Evolutionary conservation across 345 rosid species (phyloP).

Genomic region (Citrus australasica): DNA sequence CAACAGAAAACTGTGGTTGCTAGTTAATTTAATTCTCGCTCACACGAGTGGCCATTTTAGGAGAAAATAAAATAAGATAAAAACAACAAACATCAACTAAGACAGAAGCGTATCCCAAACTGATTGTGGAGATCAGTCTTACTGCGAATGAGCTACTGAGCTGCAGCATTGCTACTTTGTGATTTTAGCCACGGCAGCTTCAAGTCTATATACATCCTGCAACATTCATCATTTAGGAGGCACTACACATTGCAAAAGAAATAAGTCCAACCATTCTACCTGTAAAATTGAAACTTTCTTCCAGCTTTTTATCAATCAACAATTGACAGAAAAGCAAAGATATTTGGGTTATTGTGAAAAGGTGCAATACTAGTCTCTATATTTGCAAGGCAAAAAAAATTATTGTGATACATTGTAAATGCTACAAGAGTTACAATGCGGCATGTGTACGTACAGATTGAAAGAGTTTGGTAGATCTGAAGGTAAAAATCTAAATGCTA

Average conservation of each 20-base stretch:
- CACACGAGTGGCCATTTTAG: no score
- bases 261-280: neutral
- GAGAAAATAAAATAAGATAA: neutral
- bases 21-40: no score
- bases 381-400: neutral
- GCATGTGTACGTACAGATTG: neutral
- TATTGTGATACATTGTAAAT: neutral
- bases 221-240: neutral
- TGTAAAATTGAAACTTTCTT: neutral
- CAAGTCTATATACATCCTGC: neutral
- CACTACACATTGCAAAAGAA: neutral
- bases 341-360: neutral
- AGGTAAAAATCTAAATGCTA: constrained; percentile 5
- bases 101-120: no score
- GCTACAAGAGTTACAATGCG: neutral
- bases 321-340: neutral
- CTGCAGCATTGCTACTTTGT: neutral
- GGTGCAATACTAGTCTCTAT: neutral
- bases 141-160: no score
- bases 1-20: no score
- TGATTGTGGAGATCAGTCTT: no score
- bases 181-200: neutral
- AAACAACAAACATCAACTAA: no score
- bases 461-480: neutral
- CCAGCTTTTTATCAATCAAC: neutral